Conservation (phyloP, 495 filamentous ascomycete genomes). For the Lepidopterella palustris region DNA sequence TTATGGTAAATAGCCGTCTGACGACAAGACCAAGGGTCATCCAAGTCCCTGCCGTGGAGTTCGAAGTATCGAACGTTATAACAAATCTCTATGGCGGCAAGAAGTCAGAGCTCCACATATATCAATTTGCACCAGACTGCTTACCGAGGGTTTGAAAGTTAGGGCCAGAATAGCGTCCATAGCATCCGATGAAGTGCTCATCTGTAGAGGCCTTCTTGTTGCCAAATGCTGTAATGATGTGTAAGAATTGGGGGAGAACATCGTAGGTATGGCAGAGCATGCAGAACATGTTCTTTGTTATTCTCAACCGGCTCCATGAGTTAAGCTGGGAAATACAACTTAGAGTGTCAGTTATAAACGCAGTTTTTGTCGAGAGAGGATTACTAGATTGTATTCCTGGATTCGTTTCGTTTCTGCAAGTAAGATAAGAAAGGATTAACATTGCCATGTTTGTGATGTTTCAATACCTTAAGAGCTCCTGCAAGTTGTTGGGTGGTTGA, state of each 20-base stretch:
- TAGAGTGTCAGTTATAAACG: too few relatives aligned
- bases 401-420: too few relatives aligned
- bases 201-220: not conserved
- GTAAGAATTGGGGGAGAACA: not conserved
- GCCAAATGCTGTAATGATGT: not conserved
- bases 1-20: slow-evolving; percentile 29
- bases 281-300: not conserved
- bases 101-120: not conserved
- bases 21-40: slow-evolving; percentile 33
- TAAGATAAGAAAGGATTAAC: too few relatives aligned
- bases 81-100: slow-evolving; percentile 24
- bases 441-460: too few relatives aligned
- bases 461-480: too few relatives aligned
- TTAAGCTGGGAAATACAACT: not conserved
- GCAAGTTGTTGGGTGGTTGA: too few relatives aligned
- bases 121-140: not conserved
- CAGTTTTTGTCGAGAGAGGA: too few relatives aligned
- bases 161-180: not conserved
- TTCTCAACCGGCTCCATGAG: not conserved
- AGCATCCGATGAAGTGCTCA: not conserved
- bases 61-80: slow-evolving; percentile 32
- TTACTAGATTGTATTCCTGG: too few relatives aligned
- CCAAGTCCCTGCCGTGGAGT: slow-evolving; percentile 20
- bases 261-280: not conserved
- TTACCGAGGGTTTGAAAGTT: not conserved